Percentiles rank a stretch among this genome's conserved stretches.
These are phyloP conservation scores for Holtermanniella nyarrowii DNA, from an alignment of 768 basidiomycete species.

Conservation along the genomic window DNA sequence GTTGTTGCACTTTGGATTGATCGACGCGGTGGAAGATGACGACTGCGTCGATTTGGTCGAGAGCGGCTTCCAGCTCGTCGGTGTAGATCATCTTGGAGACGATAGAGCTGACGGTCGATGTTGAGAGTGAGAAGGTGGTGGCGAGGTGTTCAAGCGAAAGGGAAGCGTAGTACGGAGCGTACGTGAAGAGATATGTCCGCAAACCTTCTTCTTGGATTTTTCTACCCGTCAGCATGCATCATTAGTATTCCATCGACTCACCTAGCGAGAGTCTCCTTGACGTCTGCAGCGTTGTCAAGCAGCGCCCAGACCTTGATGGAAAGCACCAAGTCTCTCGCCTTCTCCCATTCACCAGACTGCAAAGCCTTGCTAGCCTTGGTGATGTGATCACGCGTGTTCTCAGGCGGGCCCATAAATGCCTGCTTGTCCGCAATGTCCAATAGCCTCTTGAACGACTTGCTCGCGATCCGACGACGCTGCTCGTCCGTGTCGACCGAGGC, in stretches of 20 bases:
- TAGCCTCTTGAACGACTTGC: slow-evolving; percentile 90
- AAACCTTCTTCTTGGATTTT: slow-evolving; percentile 97
- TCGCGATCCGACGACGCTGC: slow-evolving; percentile 80
- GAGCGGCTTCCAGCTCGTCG: slow-evolving; percentile 77
- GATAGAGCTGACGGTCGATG: slow-evolving; percentile 72
- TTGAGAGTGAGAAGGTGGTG: slow-evolving; percentile 72
- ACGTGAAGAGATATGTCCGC: slow-evolving; percentile 96
- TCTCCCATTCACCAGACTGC: slow-evolving; percentile 94
- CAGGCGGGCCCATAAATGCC: slow-evolving; percentile 95
- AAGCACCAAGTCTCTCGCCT: slow-evolving; percentile 82
- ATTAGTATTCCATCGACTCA: slow-evolving; percentile 39
- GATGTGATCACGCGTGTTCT: slow-evolving; percentile 95
- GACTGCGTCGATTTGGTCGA: slow-evolving; percentile 82
- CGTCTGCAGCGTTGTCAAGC: slow-evolving; percentile 75
- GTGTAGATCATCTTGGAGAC: slow-evolving; percentile 99
- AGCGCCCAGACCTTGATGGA: slow-evolving; percentile 97
- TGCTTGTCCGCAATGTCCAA: slow-evolving; percentile 95
- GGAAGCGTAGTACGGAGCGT: slow-evolving; percentile 83
- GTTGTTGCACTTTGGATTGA: slow-evolving; percentile 72
- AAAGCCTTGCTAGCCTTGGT: slow-evolving; percentile 98
- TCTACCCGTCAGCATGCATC: slow-evolving; percentile 43
- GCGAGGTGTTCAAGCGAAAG: slow-evolving; percentile 80
- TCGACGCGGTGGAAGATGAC: slow-evolving; percentile 90
- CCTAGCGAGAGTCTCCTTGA: slow-evolving; percentile 94
- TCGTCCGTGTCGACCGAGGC: slow-evolving; percentile 93